Conservation (phyloP, 805 yeast species). For the Candida piceae region DNA sequence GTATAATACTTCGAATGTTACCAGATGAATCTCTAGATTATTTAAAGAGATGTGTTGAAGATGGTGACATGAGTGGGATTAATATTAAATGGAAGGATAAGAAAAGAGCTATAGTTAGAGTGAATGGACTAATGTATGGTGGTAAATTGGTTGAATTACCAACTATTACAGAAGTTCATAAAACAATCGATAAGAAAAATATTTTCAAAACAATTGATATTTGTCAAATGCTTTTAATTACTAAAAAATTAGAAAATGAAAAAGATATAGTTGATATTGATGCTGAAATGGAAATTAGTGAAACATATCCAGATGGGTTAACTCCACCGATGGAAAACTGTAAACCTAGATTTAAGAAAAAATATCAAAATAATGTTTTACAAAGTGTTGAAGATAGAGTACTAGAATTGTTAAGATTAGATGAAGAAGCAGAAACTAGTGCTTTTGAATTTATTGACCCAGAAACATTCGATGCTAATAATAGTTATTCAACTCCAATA, state of each 20-base stretch:
- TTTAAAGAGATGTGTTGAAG: constrained; percentile 68
- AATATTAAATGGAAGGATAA: constrained; percentile 79
- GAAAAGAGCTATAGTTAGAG: constrained; percentile 68
- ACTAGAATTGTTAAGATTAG: constrained; percentile 66
- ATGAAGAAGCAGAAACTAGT: constrained; percentile 78
- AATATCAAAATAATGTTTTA: constrained; percentile 64
- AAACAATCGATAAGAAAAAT: constrained; percentile 84
- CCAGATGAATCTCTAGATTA: constrained; percentile 64
- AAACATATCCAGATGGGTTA: constrained; percentile 66
- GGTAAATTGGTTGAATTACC: constrained; percentile 89
- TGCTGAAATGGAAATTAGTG: constrained; percentile 38
- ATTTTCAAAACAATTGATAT: constrained; percentile 82
- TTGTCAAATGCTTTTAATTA: constrained; percentile 76
- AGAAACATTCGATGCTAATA: constrained; percentile 32
- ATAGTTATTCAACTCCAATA: constrained; percentile 28
- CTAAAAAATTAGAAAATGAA: constrained; percentile 44
- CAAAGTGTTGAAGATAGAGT: constrained; percentile 77
- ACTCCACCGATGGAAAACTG: constrained; percentile 76
- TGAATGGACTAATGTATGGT: constrained; percentile 68
- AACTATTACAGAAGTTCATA: constrained; percentile 78
- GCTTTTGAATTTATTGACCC: constrained; percentile 70
- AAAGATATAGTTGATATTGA: constrained; percentile 40
- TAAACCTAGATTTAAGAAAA: constrained; percentile 65
- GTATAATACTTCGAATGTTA: constrained; percentile 71
- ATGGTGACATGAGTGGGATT: constrained; percentile 67